Evolutionary conservation across 768 basidiomycete genomes (phyloP).

Genomic region (Russula lepida): DNA sequence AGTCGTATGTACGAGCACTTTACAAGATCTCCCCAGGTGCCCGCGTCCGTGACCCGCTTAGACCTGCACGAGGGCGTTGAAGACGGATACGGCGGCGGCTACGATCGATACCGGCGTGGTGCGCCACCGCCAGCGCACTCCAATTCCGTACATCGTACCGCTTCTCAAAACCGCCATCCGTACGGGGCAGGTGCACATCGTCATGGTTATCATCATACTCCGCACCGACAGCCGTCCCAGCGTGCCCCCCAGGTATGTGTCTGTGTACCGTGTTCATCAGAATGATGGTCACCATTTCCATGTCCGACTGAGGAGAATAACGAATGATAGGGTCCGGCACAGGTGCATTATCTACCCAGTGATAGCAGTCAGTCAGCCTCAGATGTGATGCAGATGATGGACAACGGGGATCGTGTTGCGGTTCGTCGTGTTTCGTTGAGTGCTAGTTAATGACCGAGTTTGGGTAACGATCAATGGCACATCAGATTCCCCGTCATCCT

Average conservation of each 20-base stretch:
- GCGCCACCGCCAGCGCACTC: background rate
- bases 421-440: slow-evolving; percentile 6
- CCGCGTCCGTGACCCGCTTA: slow-evolving; percentile 6
- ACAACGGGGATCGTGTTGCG: slow-evolving; percentile 12
- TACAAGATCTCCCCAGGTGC: background rate
- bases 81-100: background rate
- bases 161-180: background rate
- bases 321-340: background rate
- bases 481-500: slow-evolving; percentile 9
- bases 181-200: background rate
- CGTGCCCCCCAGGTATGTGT: slow-evolving; percentile 4
- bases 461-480: background rate
- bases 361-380: slow-evolving; percentile 16
- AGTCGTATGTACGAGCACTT: slow-evolving; percentile 20
- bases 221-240: slow-evolving; percentile 6
- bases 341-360: background rate
- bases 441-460: background rate
- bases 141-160: background rate
- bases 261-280: background rate
- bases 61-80: slow-evolving; percentile 12
- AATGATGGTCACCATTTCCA: background rate
- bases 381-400: slow-evolving; percentile 17
- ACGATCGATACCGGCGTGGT: slow-evolving; percentile 4
- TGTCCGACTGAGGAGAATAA: background rate
- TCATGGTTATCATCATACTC: background rate